Evolutionary conservation across 1,139 yeast species (phyloP).

Genomic region (Hyphopichia pseudoburtonii): DNA sequence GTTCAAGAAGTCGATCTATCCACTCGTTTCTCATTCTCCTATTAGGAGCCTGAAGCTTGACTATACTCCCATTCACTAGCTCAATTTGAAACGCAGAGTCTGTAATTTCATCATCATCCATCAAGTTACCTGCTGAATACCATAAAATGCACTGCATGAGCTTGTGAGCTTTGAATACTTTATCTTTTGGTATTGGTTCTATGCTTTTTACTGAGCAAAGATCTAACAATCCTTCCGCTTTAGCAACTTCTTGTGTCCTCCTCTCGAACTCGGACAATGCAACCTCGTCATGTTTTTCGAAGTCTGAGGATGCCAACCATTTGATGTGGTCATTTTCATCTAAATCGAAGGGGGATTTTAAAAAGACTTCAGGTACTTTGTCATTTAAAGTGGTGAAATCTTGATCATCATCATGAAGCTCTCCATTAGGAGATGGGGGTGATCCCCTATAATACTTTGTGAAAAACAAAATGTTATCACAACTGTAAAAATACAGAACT

Average conservation of each 20-base stretch:
- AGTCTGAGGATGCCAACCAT: slow-evolving; percentile 57
- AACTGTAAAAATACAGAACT: slow-evolving; percentile 62
- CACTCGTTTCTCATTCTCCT: slow-evolving; percentile 58
- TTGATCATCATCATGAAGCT: slow-evolving; percentile 20
- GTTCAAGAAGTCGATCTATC: slow-evolving; percentile 49
- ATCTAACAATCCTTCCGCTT: slow-evolving; percentile 64
- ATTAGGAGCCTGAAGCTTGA: slow-evolving; percentile 62
- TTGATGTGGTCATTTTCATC: slow-evolving; percentile 51
- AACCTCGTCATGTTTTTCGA: slow-evolving; percentile 48
- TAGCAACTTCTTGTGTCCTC: slow-evolving; percentile 52
- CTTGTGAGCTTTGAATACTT: slow-evolving; percentile 31
- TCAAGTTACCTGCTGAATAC: slow-evolving; percentile 28
- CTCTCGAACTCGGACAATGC: slow-evolving; percentile 69
- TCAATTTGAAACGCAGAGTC: slow-evolving; percentile 56
- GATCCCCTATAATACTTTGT: slow-evolving; percentile 53
- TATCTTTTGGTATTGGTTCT: slow-evolving; percentile 23
- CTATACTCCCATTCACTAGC: slow-evolving; percentile 44
- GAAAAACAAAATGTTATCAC: slow-evolving; percentile 61
- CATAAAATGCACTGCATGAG: slow-evolving; percentile 45
- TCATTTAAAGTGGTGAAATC: slow-evolving; percentile 18
- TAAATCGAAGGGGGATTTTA: slow-evolving; percentile 51
- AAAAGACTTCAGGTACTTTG: slow-evolving; percentile 36
- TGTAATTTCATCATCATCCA: slow-evolving; percentile 29
- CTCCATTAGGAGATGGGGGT: slow-evolving; percentile 58
- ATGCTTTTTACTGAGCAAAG: slow-evolving; percentile 49